Percentiles rank a stretch among this genome's conserved stretches.
These are phyloP conservation scores for Biancaea sappan DNA, from an alignment of 306 rosid species.

Conservation along the genomic window DNA sequence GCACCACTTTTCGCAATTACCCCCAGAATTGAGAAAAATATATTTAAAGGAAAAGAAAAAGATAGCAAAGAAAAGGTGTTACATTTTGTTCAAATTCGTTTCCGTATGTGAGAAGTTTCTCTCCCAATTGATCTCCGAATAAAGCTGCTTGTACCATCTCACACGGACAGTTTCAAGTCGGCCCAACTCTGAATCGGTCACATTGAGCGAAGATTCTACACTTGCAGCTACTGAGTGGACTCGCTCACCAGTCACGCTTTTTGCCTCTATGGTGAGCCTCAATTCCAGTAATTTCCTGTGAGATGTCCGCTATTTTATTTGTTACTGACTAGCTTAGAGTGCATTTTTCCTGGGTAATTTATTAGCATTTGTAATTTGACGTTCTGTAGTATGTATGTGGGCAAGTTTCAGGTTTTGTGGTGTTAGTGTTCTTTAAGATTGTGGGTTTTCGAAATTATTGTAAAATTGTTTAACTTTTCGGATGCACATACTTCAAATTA, in stretches of 20 bases:
- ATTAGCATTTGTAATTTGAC: conserved; percentile 15
- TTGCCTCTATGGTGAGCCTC: conserved; percentile 71
- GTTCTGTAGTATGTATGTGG: conserved; percentile 2
- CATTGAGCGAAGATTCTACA: conserved; percentile 32
- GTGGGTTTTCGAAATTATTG: background rate
- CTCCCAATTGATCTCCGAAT: conserved; percentile 1
- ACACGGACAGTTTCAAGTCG: conserved; percentile 20
- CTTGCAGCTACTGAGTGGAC: conserved; percentile 51
- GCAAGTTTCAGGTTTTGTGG: background rate
- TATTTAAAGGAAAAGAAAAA: background rate
- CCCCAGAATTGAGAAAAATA: conserved; percentile 15
- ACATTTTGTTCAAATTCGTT: conserved; percentile 21
- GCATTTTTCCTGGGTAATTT: conserved; percentile 29
- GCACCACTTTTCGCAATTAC: conserved; percentile 24
- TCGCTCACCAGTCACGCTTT: conserved; percentile 37
- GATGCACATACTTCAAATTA: background rate
- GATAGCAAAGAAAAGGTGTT: background rate
- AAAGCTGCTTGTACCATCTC: conserved; percentile 29
- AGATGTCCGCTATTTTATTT: conserved; percentile 3
- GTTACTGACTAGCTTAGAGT: conserved; percentile 19
- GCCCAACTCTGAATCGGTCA: conserved; percentile 34
- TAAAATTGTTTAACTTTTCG: background rate
- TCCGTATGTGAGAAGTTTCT: conserved; percentile 36
- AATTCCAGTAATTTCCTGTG: background rate
- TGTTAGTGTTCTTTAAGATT: conserved; percentile 11